Conservation (phyloP, 1,284 basidiomycete species). For the Heterobasidion parviporum region DNA sequence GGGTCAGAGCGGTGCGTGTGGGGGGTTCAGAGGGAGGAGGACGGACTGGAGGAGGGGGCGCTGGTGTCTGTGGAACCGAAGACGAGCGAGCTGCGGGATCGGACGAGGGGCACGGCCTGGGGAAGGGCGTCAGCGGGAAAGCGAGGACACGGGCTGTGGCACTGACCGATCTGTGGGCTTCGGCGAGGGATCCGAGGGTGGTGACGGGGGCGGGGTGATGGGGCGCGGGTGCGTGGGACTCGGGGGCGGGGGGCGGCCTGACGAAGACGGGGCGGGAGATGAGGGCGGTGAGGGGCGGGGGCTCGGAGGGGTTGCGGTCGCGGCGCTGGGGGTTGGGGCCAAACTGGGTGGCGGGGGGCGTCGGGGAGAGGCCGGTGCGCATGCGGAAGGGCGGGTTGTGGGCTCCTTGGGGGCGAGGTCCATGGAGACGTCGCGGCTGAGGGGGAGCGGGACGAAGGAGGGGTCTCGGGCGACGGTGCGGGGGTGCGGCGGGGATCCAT, state of each 20-base stretch:
- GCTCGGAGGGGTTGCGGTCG: slow-evolving; percentile 49
- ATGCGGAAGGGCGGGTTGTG: slow-evolving; percentile 48
- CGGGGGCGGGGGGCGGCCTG: slow-evolving; percentile 37
- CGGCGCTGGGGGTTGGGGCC: slow-evolving; percentile 30
- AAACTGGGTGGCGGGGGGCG: slow-evolving; percentile 43
- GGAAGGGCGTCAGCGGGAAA: slow-evolving; percentile 7
- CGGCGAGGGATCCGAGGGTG: slow-evolving; percentile 57
- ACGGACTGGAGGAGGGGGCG: slow-evolving; percentile 16
- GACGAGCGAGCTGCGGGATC: slow-evolving; percentile 41
- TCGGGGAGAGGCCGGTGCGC: slow-evolving; percentile 61
- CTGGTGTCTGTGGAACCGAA: slow-evolving; percentile 31
- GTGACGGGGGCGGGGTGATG: slow-evolving; percentile 20
- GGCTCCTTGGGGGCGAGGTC: slow-evolving; percentile 21
- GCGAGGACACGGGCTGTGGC: slow-evolving; percentile 1
- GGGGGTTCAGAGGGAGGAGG: slow-evolving; percentile 4
- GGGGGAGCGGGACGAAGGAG: slow-evolving; percentile 14
- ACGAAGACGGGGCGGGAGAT: slow-evolving; percentile 61
- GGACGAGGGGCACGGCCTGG: slow-evolving; percentile 36
- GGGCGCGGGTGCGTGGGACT: slow-evolving; percentile 13
- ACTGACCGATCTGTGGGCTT: slow-evolving; percentile 48
- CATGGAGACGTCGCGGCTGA: slow-evolving; percentile 33
- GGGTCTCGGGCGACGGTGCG: slow-evolving; percentile 1
- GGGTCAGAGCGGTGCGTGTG: not conserved
- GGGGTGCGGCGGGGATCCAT: slow-evolving; percentile 41
- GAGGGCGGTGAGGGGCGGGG: slow-evolving; percentile 54